Base-by-base conservation (phyloP, 169 alveolate genomes). In the Perkinsus olseni region DNA sequence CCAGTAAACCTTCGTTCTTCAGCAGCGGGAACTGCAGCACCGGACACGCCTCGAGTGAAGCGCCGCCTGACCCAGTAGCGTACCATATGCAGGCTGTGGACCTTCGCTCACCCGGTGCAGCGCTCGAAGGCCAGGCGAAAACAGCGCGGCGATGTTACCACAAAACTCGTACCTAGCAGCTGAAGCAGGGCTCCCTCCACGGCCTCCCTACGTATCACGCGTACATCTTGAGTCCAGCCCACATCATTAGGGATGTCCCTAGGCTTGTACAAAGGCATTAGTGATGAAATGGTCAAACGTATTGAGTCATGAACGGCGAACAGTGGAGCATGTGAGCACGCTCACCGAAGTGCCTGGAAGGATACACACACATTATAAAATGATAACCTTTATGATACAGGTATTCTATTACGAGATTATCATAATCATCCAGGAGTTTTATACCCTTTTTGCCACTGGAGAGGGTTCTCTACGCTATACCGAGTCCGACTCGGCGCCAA, bases 321-420 rank as follows among this genome's bases (percentile, higher is more conserved):
- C 97, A 94, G 38, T 96, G 95, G 74, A 98, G 92, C 94, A 98
- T 92, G 95, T 96, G 98, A 24, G 98, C 98, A 92, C 99, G 96
- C 94, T 98, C 99, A 90, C 94, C n/a, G 97, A 91, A 98, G 96
- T 11, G 99, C 99, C 94, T 98, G 31, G n/a, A n/a, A n/a, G n/a
- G n/a, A n/a, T n/a, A n/a, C n/a, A n/a, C n/a, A n/a, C n/a, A n/a
- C n/a, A n/a, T n/a, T n/a, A n/a, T n/a, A n/a, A n/a, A n/a, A n/a
- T n/a, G n/a, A n/a, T n/a, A n/a, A n/a, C 62, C 62, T n/a, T 45
- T 45, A 45, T 45, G 62, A 17, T 17, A 45, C 62, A n/a, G 17
- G 17, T 10, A 45, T 45, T 45, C 62, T n/a, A n/a, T n/a, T n/a
- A n/a, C n/a, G n/a, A n/a, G n/a, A n/a, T n/a, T n/a, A n/a, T n/a